Conservation (phyloP, 2,329 filamentous ascomycete genomes). For the Diaporthe citrichinensis region DNA sequence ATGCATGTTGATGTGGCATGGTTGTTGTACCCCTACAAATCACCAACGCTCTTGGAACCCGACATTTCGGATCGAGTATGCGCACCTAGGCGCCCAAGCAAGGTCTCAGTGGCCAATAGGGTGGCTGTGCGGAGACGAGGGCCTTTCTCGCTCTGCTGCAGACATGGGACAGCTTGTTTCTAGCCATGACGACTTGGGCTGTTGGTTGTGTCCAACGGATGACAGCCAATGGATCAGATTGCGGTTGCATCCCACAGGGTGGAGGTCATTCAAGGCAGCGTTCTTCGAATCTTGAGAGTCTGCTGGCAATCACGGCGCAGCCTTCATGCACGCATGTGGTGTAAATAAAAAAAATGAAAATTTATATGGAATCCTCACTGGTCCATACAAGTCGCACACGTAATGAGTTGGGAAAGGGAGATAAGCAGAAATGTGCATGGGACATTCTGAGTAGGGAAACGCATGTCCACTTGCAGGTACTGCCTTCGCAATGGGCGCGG, state of each 20-base stretch:
- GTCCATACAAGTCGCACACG: not conserved
- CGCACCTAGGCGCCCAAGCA: constrained; percentile 26
- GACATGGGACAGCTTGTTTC: constrained; percentile 9
- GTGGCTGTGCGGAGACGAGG: not conserved
- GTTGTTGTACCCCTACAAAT: not conserved
- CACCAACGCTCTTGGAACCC: constrained; percentile 12
- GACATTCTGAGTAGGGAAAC: not conserved
- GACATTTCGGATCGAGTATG: constrained; percentile 22
- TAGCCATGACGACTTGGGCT: constrained; percentile 5
- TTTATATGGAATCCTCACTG: not conserved
- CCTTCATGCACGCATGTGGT: not conserved
- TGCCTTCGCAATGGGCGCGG: too few species aligned
- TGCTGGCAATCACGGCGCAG: not conserved
- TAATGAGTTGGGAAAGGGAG: not conserved
- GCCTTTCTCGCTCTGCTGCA: not conserved
- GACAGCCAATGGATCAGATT: constrained; percentile 28
- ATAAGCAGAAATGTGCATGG: too few species aligned
- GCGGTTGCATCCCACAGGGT: constrained; percentile 9
- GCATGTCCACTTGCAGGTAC: not conserved
- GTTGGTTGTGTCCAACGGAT: constrained; percentile 32
- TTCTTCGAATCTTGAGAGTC: not conserved
- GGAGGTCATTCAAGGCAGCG: not conserved
- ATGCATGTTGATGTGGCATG: constrained; percentile 4
- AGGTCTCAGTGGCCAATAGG: constrained; percentile 15
- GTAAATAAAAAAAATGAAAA: not conserved